These are phyloP conservation scores for Apocynum venetum DNA, from an alignment of 257 asterid species.

Conservation along the genomic window DNA sequence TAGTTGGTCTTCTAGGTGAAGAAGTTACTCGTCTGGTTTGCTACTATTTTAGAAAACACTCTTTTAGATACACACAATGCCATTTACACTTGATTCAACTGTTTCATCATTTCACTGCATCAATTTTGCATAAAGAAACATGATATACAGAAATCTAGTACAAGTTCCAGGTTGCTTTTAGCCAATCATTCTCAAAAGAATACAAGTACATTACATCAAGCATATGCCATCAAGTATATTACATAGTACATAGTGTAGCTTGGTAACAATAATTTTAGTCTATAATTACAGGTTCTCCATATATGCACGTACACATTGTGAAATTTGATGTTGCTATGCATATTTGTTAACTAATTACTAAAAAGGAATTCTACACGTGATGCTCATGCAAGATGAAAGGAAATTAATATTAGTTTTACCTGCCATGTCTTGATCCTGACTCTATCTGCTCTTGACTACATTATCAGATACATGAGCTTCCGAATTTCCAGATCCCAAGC, in stretches of 20 bases:
- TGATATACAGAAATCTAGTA: no score
- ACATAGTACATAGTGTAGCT: conserved; percentile 35
- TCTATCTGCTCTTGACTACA: conserved; percentile 58
- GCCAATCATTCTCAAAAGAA: no score
- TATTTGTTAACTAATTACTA: neutral
- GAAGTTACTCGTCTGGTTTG: no score
- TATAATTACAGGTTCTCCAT: conserved; percentile 73
- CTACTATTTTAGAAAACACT: no score
- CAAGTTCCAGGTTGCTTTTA: no score
- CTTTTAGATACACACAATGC: no score
- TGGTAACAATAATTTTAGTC: conserved; percentile 80
- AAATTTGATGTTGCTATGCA: conserved; percentile 55
- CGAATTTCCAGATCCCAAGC: conserved; percentile 66
- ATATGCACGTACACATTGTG: conserved; percentile 51
- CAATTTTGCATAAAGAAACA: no score
- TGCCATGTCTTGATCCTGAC: conserved; percentile 91
- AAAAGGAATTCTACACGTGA: neutral
- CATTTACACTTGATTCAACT: no score
- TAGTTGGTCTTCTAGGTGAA: no score
- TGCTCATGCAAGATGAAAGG: neutral
- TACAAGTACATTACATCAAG: no score
- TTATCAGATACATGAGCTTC: conserved; percentile 62
- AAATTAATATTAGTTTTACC: conserved; percentile 28
- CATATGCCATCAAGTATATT: no score
- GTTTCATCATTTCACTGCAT: no score